phyloP scores from a whole-genome alignment of 768 basidiomycete genomes.

The Russula emetica region DNA sequence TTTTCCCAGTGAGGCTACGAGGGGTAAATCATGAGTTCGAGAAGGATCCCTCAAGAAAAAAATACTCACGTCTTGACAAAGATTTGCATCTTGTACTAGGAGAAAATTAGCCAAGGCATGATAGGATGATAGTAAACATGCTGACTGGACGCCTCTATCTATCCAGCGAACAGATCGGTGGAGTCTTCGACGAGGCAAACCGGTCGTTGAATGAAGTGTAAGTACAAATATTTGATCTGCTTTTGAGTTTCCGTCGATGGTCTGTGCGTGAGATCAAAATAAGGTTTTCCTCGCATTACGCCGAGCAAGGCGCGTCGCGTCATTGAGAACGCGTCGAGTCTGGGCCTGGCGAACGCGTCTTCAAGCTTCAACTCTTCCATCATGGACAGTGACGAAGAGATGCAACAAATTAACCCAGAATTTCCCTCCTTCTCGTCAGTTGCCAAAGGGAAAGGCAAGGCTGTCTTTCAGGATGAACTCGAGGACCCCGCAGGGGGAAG shows the following conservation, averaged over 20 bases:
- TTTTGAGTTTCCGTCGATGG: conserved; percentile 38
- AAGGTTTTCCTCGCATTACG: conserved; percentile 30
- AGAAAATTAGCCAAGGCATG: conserved; percentile 8
- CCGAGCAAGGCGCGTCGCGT: not conserved
- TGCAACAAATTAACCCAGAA: conserved; percentile 43
- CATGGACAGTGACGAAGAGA: conserved; percentile 61
- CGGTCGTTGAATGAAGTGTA: conserved; percentile 39
- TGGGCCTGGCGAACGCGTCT: conserved; percentile 1
- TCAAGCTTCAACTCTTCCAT: conserved; percentile 1
- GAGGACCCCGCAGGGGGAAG: conserved; percentile 35
- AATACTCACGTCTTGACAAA: conserved; percentile 89
- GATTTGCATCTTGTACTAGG: conserved; percentile 73
- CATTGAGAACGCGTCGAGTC: conserved; percentile 8
- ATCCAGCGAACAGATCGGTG: conserved; percentile 86
- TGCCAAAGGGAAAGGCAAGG: conserved; percentile 74
- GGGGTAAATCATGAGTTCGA: conserved; percentile 17
- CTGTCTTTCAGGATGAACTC: conserved; percentile 37
- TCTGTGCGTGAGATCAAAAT: conserved; percentile 39
- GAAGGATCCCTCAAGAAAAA: not conserved
- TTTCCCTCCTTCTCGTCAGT: conserved; percentile 26
- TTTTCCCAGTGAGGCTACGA: conserved; percentile 92
- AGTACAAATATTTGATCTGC: conserved; percentile 33
- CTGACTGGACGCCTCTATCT: conserved; percentile 67
- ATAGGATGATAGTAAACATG: conserved; percentile 2
- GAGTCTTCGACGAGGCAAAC: conserved; percentile 85